Conservation (phyloP, 768 basidiomycete species). For the Lentinus brumalis region DNA sequence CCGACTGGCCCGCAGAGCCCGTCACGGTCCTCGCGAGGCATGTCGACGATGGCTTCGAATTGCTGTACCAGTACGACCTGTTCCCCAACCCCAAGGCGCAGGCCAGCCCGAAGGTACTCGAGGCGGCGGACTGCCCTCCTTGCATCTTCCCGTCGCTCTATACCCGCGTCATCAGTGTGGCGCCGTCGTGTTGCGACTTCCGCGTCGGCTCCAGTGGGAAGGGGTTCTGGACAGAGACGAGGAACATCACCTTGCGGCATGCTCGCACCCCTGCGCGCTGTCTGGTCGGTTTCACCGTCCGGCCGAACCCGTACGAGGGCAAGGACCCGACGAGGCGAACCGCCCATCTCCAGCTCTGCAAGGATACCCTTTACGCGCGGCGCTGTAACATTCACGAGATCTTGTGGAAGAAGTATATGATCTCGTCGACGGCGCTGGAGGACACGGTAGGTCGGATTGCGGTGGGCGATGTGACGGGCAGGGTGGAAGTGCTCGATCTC, state of each 20-base stretch:
- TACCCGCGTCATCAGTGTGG: constrained; percentile 26
- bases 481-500: constrained; percentile 35
- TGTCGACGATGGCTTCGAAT: constrained; percentile 26
- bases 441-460: constrained; percentile 38
- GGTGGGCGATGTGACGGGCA: constrained; percentile 35
- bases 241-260: constrained; percentile 32
- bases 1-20: constrained; percentile 33
- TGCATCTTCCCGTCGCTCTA: constrained; percentile 29
- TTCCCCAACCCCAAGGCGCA: constrained; percentile 25
- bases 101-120: neutral
- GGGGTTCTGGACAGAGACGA: constrained; percentile 40
- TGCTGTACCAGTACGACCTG: constrained; percentile 34
- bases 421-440: constrained; percentile 33
- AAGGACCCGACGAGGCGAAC: constrained; percentile 6
- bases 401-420: constrained; percentile 30
- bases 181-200: constrained; percentile 33
- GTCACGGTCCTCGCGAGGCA: constrained; percentile 34
- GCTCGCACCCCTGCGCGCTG: constrained; percentile 33
- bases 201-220: constrained; percentile 33
- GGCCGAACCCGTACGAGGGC: constrained; percentile 6
- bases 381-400: constrained; percentile 36
- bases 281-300: constrained; percentile 35
- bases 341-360: constrained; percentile 17
- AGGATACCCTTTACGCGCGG: constrained; percentile 31
- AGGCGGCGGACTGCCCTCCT: constrained; percentile 18